Conservation (phyloP, 1,284 basidiomycete genomes). For the Tilletia indica region DNA sequence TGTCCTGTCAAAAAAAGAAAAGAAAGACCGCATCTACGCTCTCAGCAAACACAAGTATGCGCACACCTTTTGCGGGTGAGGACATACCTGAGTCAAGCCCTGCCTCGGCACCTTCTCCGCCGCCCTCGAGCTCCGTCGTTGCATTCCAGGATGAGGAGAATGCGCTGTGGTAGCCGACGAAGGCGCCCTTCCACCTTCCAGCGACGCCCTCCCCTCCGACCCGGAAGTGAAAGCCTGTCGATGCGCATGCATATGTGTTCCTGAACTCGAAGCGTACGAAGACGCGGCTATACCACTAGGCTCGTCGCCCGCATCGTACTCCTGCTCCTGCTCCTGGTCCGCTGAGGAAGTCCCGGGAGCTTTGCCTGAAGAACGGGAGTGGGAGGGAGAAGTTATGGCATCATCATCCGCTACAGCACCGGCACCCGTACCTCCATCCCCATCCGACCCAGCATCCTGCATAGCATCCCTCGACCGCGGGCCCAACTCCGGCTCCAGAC, state of each 20-base stretch:
- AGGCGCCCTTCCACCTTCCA: neutral
- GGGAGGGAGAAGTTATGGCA: too few species aligned
- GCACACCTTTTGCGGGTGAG: neutral
- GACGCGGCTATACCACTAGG: neutral
- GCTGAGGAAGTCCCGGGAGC: too few species aligned
- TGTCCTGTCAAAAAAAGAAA: conserved; percentile 25
- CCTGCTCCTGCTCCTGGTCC: too few species aligned
- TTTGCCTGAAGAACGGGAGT: too few species aligned
- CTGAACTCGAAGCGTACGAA: conserved; percentile 10
- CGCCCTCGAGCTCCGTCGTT: conserved; percentile 8
- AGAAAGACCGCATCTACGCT: neutral
- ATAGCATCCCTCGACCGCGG: neutral
- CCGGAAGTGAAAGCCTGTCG: neutral
- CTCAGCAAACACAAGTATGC: neutral
- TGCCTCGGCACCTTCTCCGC: conserved; percentile 30
- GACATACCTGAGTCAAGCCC: conserved; percentile 31
- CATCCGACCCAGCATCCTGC: neutral
- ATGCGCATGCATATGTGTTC: neutral
- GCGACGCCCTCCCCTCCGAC: conserved; percentile 7
- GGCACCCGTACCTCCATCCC: too few species aligned
- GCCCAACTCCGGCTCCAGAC: conserved; percentile 2
- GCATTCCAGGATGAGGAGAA: conserved; percentile 1
- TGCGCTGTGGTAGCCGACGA: neutral
- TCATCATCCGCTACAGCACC: too few species aligned
- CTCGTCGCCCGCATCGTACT: neutral